Evolutionary conservation across 495 filamentous ascomycete species (phyloP), one percentile per base, ranked within the genome.

Genomic region (Chlorociboria aeruginascens): DNA sequence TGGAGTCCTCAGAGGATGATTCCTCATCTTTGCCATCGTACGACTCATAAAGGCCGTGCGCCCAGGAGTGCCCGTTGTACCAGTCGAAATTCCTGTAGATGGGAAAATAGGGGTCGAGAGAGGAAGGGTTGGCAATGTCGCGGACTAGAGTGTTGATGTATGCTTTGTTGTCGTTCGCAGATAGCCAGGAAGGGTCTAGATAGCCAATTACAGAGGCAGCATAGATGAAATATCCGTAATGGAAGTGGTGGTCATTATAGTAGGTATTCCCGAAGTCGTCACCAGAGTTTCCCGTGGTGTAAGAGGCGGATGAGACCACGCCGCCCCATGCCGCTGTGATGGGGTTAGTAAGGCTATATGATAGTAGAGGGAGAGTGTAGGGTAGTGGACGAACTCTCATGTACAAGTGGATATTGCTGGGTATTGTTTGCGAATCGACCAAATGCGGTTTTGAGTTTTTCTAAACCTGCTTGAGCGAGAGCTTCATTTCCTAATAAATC

Each of bases 171-270:
- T 78, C 76, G 65, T 94, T 93, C 13, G 66, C 60, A 12, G 62
- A 46, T 14, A 92, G 65, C 90, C 90, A 98, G 25, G 53, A 59
- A 0, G 82, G 77, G 45, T 97, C 89, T 1, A 95, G 73, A 45
- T 82, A 70, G 8, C 77, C 89, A 43, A 97, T 88, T 39, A 92
- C 76, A 8, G 92, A 84, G 8, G 88, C 92, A 1, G 88, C 74
- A 49, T 86, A 86, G 61, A 98, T 82, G 65, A 93, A 94, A 63
- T 98, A 96, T 32, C 82, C 78, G 51, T 73, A 76, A 41, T 95
- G 93, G 67, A 98, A 98, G 63, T 98, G 93, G 58, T 97, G 93
- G 58, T 98, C 92, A 58, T 95, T 95, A 70, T 95, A 95, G 51
- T 78, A 78, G 1, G 80, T 79, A 57, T 89, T 89, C 43, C 87